Base-by-base conservation (phyloP, 2,329 filamentous ascomycete genomes). In the Celoporthe dispersa region DNA sequence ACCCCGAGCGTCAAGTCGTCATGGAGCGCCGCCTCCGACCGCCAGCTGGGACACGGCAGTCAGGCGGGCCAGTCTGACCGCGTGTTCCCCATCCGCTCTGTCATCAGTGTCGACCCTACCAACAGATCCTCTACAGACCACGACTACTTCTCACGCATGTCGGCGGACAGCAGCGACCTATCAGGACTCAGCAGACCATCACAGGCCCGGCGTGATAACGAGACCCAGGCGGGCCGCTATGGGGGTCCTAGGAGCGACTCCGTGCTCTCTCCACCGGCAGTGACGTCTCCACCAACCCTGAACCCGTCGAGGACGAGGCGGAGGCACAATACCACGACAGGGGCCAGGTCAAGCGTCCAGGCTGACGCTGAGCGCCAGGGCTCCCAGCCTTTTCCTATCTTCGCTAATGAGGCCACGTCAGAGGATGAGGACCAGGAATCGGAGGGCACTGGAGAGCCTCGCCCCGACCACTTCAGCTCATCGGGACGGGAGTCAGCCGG, bases 1-100 rank as follows among this genome's bases (percentile, higher is more conserved):
- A 74, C 75, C 25, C 75, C 74, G 22, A 75, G 69, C 25, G 68
- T 70, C 37, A 51, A 70, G 67, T 84, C 83, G 2, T 81, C 83
- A 22, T 82, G 79, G 80, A 84, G 83, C 68, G 74, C 76, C 11
- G 75, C 76, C 51, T 84, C 83, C 2, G 84, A 85, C 39, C 79
- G 74, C 55, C 83, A 84, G 67, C 75, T 77, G 5, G 77, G 78
- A 19, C 74, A 80, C 62, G 73, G 74, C 67, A 77, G 73, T 67
- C 76, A 74, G 64, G 75, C 77, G 31, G 80, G 82, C 64, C 76
- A 77, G 37, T 78, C 79, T 41, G 85, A 94, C 75, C 87, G 91
- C 68, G 91, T 95, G 6, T 95, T 92, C 69, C 92, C 92, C n/a
- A 92, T 95, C 41, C 88, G 92, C 64, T 94, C 92, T n/a, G 90